Base-by-base conservation (phyloP, 768 basidiomycete species). In the Mrakia gelida region DNA sequence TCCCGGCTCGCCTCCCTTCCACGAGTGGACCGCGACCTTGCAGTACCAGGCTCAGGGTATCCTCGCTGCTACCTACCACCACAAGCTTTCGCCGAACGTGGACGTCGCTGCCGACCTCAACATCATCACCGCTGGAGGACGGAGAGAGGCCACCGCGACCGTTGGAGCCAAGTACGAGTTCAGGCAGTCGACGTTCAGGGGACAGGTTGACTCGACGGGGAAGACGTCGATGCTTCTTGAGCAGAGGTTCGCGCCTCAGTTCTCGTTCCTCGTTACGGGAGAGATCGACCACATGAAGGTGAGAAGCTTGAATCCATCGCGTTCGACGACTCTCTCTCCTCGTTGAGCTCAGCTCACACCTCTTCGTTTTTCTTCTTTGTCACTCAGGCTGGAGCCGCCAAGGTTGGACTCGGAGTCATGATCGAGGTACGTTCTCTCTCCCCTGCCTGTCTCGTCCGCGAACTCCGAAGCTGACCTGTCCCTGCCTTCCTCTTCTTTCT, bases 201-300 rank as follows among this genome's bases (percentile, higher is more conserved):
- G 95, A 70, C 96, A 98, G 85, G 80, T 98, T 32, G 97, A 98
- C 83, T 94, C 92, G 73, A 92, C 91, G 38, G 95, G 96, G 65
- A 99, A 98, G 85, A 92, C 98, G 41, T 92, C 93, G 68, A 95
- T 95, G 80, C 85, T 95, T 82, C 89, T 98, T 30, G 97, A 99
- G 85, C 96, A 98, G 85, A 89, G 95, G 75, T 94, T 98, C 84
- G 93, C 93, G 18, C 97, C 97, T 6, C 90, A 93, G 13, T 98
- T 99, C 83, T 90, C 94, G 21, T 97, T 99, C 88, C 85, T 95
- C 81, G 90, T 99, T 67, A 89, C 93, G 26, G 97, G 97, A 15
- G 97, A 99, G 88, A 94, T 99, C 81, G 97, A 99, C 85, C 97
- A 99, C 88, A 92, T 94, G 88, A 98, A 95, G 91, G 95, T 93